phyloP scores from a whole-genome alignment of 257 asterid genomes.

The Mitragyna speciosa region DNA sequence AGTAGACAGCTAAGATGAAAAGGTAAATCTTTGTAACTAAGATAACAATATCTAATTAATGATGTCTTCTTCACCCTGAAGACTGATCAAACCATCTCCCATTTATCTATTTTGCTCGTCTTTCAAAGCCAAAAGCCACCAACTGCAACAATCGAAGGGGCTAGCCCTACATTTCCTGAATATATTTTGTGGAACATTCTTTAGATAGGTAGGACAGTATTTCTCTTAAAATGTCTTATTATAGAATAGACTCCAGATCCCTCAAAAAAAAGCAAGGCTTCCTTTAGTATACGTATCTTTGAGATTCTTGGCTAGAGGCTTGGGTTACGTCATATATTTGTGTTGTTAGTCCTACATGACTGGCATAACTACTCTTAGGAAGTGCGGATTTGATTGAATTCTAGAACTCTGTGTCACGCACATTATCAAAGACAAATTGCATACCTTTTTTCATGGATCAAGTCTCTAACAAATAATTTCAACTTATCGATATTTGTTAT shows the following conservation, averaged over 20 bases:
- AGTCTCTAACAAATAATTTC: neutral
- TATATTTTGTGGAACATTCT: conserved; percentile 11
- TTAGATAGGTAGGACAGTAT: neutral
- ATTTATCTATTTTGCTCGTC: conserved; percentile 18
- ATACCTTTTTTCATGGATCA: neutral
- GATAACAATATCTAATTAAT: conserved; percentile 13
- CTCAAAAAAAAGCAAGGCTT: too few relatives aligned
- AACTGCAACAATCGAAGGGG: conserved; percentile 31
- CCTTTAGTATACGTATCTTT: neutral
- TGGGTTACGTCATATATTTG: neutral
- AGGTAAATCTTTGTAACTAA: conserved; percentile 29
- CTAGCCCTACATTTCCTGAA: conserved; percentile 24
- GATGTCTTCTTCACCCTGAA: too few relatives aligned
- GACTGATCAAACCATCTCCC: too few relatives aligned
- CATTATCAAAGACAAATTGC: neutral
- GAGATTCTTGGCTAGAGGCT: too few relatives aligned
- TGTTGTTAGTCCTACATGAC: neutral
- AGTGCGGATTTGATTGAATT: neutral
- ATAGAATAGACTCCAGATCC: neutral
- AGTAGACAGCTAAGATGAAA: conserved; percentile 24
- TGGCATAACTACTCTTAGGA: neutral
- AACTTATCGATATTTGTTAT: neutral
- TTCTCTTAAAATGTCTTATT: too few relatives aligned
- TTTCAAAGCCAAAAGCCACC: conserved; percentile 21
- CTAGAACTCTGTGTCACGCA: neutral